These are phyloP conservation scores for Kazachstania psychrophila DNA, from an alignment of 805 yeast genomes.

Conservation along the genomic window DNA sequence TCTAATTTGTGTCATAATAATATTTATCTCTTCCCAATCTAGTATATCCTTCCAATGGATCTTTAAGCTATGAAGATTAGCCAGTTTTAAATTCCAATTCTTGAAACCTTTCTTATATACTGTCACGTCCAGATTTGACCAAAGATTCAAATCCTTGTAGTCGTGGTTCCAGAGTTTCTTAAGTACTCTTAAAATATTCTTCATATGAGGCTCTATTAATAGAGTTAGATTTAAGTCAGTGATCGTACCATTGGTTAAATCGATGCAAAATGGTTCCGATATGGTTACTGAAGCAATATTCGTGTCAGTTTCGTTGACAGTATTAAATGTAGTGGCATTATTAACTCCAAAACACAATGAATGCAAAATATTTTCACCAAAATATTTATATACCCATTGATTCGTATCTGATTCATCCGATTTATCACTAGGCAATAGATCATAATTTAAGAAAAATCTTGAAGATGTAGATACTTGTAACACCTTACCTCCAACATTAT, in stretches of 20 bases:
- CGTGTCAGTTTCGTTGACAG: constrained; percentile 6
- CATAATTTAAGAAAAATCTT: constrained; percentile 15
- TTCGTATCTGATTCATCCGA: constrained; percentile 8
- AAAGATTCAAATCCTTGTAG: constrained; percentile 18
- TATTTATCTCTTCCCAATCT: constrained; percentile 10
- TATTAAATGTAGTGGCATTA: constrained; percentile 22
- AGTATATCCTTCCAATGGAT: constrained; percentile 20
- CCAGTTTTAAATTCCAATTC: constrained; percentile 11
- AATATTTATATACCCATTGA: constrained; percentile 7
- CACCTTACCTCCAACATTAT: constrained; percentile 17
- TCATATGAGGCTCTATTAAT: constrained; percentile 21
- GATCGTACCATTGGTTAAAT: constrained; percentile 13
- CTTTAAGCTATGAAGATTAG: constrained; percentile 9
- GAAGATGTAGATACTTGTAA: constrained; percentile 13
- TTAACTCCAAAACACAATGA: constrained; percentile 19
- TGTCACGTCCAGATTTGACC: constrained; percentile 18
- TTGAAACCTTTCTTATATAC: constrained; percentile 10
- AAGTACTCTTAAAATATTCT: constrained; percentile 17
- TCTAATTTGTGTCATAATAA: constrained; percentile 1
- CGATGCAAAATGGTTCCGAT: constrained; percentile 18
- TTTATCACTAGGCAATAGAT: constrained; percentile 8
- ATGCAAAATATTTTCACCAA: constrained; percentile 15
- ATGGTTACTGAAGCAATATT: constrained; percentile 14
- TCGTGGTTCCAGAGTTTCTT: constrained; percentile 24
- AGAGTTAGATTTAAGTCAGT: constrained; percentile 18